Evolutionary conservation across 2,329 filamentous ascomycete species (phyloP).

Genomic region (Dactylellina parvicollis): DNA sequence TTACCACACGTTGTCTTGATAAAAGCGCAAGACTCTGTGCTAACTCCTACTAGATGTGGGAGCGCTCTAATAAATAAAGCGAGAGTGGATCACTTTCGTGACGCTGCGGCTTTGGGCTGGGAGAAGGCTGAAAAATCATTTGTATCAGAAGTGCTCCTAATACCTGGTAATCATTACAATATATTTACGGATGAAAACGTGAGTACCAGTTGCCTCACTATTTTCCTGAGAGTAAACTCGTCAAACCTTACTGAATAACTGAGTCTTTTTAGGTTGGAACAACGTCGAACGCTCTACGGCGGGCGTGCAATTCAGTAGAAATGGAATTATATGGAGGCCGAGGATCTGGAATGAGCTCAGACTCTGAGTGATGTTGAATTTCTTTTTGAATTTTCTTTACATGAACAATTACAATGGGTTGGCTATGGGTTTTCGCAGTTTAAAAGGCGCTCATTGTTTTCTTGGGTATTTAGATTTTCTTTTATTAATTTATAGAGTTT

Average conservation of each 20-base stretch:
- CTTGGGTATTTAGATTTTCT: too few species aligned
- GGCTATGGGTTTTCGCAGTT: too few species aligned
- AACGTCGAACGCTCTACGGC: constrained; percentile 5
- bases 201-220: background rate
- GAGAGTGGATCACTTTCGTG: constrained; percentile 18
- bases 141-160: constrained; percentile 12
- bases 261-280: background rate
- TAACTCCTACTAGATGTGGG: background rate
- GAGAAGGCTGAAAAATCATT: constrained; percentile 8
- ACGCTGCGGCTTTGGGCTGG: constrained; percentile 16
- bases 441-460: too few species aligned
- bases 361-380: background rate
- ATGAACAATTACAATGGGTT: too few species aligned
- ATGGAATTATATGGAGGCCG: background rate
- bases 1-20: constrained; percentile 8
- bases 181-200: constrained; percentile 31
- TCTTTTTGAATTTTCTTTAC: background rate
- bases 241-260: background rate
- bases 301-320: constrained; percentile 7
- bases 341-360: background rate
- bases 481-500: too few species aligned
- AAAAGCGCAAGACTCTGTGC: constrained; percentile 9
- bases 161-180: constrained; percentile 25
- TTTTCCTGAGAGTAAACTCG: background rate
- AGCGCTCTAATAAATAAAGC: background rate